A percentile compares a stretch with the other conserved stretches of the same genome.
Conservation (phyloP, 257 asterid genomes). For the Euphrasia confusa region DNA sequence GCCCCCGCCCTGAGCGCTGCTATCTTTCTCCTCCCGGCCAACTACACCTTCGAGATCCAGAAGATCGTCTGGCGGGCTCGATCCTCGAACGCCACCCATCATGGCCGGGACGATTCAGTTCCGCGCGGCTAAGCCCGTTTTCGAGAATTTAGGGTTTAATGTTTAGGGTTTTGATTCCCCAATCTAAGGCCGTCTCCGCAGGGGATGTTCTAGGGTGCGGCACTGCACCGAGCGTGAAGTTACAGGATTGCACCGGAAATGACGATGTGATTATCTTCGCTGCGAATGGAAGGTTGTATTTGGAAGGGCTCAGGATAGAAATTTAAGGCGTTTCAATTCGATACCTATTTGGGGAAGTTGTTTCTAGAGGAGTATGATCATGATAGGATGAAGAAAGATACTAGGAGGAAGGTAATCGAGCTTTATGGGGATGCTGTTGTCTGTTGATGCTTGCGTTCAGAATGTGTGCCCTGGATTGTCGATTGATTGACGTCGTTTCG, state of each 20-base stretch:
- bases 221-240: conserved; percentile 75
- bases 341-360: conserved; percentile 78
- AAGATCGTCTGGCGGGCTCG: too few species aligned
- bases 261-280: conserved; percentile 65
- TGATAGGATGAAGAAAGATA: conserved; percentile 90
- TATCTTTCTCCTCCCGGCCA: too few species aligned
- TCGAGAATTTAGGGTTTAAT: conserved; percentile 75
- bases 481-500: conserved; percentile 82
- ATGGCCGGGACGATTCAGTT: too few species aligned
- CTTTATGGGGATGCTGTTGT: conserved; percentile 79
- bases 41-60: too few species aligned
- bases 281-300: conserved; percentile 92
- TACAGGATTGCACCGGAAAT: conserved; percentile 26
- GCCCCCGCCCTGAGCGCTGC: too few species aligned
- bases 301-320: conserved; percentile 88
- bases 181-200: conserved; percentile 83
- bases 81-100: too few species aligned
- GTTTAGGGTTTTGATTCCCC: conserved; percentile 77
- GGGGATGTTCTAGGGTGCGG: conserved; percentile 88
- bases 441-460: conserved; percentile 91
- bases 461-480: conserved; percentile 94
- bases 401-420: conserved; percentile 70
- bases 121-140: too few species aligned
- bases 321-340: conserved; percentile 61
- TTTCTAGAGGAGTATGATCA: conserved; percentile 89